These are phyloP conservation scores for Cupressus sempervirens DNA, from an alignment of 75 land plant species.

Conservation along the genomic window DNA sequence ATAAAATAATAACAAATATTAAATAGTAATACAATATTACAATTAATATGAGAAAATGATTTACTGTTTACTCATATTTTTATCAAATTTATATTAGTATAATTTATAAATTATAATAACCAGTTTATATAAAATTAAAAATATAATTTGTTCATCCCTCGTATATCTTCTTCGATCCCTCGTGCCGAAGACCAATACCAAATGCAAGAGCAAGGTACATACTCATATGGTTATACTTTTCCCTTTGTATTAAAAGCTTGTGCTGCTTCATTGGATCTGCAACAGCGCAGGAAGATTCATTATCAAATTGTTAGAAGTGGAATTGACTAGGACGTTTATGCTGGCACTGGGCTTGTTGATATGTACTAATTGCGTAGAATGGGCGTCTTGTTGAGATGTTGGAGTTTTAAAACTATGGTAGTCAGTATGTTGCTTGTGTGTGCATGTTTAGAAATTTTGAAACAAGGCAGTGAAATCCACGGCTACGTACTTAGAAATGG, in stretches of 20 bases:
- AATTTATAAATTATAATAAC: too few species aligned
- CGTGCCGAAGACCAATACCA: too few species aligned
- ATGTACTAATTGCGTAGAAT: conserved; percentile 16
- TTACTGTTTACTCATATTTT: too few species aligned
- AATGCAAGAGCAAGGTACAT: conserved; percentile 12
- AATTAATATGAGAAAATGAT: too few species aligned
- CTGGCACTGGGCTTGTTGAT: conserved; percentile 10
- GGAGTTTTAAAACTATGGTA: not conserved
- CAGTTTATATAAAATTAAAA: too few species aligned
- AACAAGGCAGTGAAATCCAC: not conserved
- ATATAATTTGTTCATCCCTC: too few species aligned
- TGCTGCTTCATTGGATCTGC: not conserved
- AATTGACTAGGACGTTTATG: conserved; percentile 3
- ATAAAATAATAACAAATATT: too few species aligned
- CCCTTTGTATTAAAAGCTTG: conserved; percentile 7
- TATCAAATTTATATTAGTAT: too few species aligned
- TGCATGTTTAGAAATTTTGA: not conserved
- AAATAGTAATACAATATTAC: too few species aligned
- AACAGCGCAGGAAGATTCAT: conserved; percentile 4
- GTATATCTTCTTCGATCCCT: too few species aligned
- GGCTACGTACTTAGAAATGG: not conserved
- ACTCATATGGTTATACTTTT: conserved; percentile 2
- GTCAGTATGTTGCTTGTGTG: conserved; percentile 1
- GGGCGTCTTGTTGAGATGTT: not conserved
- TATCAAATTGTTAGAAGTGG: not conserved